These are phyloP conservation scores for Dujonia santamariae DNA, from an alignment of 1,139 yeast genomes.

Conservation along the genomic window DNA sequence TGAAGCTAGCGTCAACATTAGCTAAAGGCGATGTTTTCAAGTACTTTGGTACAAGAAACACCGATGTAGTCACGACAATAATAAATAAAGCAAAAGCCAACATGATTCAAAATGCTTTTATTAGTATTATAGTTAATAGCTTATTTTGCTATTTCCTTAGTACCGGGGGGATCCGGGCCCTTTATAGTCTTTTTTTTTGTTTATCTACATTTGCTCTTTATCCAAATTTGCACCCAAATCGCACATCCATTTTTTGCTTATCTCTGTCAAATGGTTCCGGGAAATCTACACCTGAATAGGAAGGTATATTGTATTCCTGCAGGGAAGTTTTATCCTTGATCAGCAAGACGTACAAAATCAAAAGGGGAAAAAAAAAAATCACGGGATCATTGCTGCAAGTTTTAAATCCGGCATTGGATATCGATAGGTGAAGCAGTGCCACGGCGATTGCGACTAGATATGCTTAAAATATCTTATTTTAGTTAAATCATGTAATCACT, in stretches of 20 bases:
- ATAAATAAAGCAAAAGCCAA: not conserved
- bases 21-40: not conserved
- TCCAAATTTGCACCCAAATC: conserved; percentile 8
- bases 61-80: not conserved
- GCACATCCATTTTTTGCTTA: conserved; percentile 6
- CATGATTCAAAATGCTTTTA: not conserved
- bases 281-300: conserved; percentile 8
- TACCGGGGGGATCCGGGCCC: not conserved
- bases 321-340: not conserved
- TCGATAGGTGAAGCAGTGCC: too few species aligned
- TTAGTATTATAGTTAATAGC: not conserved
- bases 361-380: too few species aligned
- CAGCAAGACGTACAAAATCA: too few species aligned
- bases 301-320: too few species aligned
- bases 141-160: not conserved
- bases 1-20: not conserved
- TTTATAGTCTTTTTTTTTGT: not conserved
- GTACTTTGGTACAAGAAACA: not conserved
- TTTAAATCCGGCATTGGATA: too few species aligned
- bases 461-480: too few species aligned
- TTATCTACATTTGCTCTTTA: not conserved
- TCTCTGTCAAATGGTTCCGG: conserved; percentile 7
- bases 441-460: too few species aligned
- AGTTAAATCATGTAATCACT: too few species aligned
- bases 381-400: too few species aligned